Percentiles rank a stretch among this genome's conserved stretches.
These are phyloP conservation scores for Digitaria exilis DNA, from an alignment of 202 grass and related monocot genomes.

Conservation along the genomic window DNA sequence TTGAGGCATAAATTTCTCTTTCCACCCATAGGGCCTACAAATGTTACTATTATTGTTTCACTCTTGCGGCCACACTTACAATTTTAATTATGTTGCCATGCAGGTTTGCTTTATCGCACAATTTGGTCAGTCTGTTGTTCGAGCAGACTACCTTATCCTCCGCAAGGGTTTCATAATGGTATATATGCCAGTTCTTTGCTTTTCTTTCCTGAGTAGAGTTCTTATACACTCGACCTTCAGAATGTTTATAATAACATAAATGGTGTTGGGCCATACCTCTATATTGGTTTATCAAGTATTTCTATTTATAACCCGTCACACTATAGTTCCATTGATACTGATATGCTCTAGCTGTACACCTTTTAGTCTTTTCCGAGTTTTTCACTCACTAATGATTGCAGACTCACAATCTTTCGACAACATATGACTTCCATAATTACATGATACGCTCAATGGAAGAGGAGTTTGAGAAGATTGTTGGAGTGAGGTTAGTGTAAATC, in stretches of 20 bases:
- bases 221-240: conserved; percentile 5
- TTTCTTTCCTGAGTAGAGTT: background rate
- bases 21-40: background rate
- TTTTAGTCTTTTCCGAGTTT: background rate
- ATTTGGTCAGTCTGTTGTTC: conserved; percentile 91
- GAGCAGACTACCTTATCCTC: conserved; percentile 95
- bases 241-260: conserved; percentile 8
- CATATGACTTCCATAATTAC: conserved; percentile 92
- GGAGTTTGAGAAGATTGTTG: conserved; percentile 94
- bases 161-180: conserved; percentile 96
- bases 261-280: background rate
- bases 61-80: conserved; percentile 6
- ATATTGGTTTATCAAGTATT: background rate
- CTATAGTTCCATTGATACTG: background rate
- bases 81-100: conserved; percentile 26
- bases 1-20: conserved; percentile 17
- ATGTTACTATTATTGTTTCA: background rate
- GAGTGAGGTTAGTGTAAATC: conserved; percentile 71
- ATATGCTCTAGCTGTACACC: background rate
- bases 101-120: conserved; percentile 95
- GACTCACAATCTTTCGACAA: conserved; percentile 78
- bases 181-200: conserved; percentile 16
- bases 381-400: conserved; percentile 51
- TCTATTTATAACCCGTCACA: background rate
- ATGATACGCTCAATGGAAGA: conserved; percentile 99